phyloP scores from a whole-genome alignment of 495 filamentous ascomycete species.

The Xanthoparmelia taractica region DNA sequence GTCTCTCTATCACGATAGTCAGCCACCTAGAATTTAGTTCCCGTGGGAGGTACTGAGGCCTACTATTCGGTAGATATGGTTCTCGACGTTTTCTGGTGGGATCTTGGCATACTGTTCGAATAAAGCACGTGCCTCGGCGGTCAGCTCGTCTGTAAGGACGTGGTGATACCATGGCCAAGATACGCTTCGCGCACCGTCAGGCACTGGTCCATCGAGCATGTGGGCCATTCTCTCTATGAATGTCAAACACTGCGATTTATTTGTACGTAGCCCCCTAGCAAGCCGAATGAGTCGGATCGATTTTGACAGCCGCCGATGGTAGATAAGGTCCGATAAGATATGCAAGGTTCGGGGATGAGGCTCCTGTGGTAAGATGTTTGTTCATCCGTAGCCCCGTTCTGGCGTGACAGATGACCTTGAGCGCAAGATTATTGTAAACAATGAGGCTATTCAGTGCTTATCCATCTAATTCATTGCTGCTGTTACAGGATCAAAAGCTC shows the following conservation, averaged over 20 bases:
- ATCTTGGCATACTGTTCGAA: slow-evolving; percentile 28
- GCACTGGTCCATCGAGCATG: slow-evolving; percentile 26
- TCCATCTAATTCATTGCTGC: background rate
- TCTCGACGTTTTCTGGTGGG: slow-evolving; percentile 21
- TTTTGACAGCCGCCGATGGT: background rate
- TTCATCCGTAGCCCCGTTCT: background rate
- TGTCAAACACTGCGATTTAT: background rate
- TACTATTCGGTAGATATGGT: slow-evolving; percentile 26
- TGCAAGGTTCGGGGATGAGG: background rate
- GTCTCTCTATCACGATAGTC: slow-evolving; percentile 14
- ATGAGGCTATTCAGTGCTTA: background rate
- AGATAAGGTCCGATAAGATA: background rate
- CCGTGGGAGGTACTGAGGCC: background rate
- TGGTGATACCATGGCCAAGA: slow-evolving; percentile 29
- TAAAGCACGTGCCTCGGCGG: slow-evolving; percentile 21
- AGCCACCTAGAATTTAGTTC: background rate
- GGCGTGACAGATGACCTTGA: background rate
- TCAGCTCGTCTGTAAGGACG: slow-evolving; percentile 20
- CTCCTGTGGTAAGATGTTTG: background rate
- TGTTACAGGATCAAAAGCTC: background rate
- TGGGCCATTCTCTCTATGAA: slow-evolving; percentile 16
- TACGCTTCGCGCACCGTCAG: slow-evolving; percentile 23
- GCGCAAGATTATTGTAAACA: too few relatives aligned
- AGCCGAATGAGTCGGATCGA: background rate
- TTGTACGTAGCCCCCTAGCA: too few relatives aligned